These are phyloP conservation scores for Nicotiana knightiana DNA, from an alignment of 257 asterid genomes.

Conservation along the genomic window DNA sequence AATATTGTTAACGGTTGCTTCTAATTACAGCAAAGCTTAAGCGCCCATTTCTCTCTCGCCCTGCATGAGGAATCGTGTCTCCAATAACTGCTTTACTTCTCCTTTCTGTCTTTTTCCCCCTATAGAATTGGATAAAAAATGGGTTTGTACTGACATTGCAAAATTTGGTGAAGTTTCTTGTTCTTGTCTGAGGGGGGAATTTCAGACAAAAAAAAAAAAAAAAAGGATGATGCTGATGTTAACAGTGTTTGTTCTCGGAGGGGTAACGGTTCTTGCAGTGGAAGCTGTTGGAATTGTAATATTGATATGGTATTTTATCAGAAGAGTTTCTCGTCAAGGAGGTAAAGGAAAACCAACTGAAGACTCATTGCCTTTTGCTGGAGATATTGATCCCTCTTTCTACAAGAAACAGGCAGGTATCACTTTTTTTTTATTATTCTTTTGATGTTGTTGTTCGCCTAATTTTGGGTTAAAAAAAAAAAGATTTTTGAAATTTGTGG, in stretches of 20 bases:
- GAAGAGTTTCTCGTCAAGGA: conserved; percentile 30
- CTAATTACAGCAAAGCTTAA: not conserved
- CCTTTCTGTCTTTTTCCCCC: not conserved
- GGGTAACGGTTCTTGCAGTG: conserved; percentile 48
- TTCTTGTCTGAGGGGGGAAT: not conserved
- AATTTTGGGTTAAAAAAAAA: too few relatives aligned
- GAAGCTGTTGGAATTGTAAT: conserved; percentile 51
- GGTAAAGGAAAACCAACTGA: conserved; percentile 20
- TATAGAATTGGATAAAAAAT: not conserved
- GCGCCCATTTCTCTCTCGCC: not conserved
- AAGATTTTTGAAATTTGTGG: too few relatives aligned
- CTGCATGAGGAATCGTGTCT: not conserved
- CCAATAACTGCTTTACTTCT: not conserved
- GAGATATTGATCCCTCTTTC: conserved; percentile 38
- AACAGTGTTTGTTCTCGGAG: conserved; percentile 60
- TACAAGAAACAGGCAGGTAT: conserved; percentile 53
- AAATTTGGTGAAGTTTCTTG: not conserved
- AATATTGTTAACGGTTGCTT: not conserved
- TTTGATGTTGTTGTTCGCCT: not conserved
- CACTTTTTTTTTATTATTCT: not conserved
- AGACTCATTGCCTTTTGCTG: conserved; percentile 11
- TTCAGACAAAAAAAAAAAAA: not conserved
- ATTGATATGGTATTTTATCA: conserved; percentile 46
- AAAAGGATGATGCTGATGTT: conserved; percentile 40
- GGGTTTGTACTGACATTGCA: not conserved